Evolutionary conservation across 2,329 filamentous ascomycete species (phyloP).

Genomic region (Neospermospora avenae): DNA sequence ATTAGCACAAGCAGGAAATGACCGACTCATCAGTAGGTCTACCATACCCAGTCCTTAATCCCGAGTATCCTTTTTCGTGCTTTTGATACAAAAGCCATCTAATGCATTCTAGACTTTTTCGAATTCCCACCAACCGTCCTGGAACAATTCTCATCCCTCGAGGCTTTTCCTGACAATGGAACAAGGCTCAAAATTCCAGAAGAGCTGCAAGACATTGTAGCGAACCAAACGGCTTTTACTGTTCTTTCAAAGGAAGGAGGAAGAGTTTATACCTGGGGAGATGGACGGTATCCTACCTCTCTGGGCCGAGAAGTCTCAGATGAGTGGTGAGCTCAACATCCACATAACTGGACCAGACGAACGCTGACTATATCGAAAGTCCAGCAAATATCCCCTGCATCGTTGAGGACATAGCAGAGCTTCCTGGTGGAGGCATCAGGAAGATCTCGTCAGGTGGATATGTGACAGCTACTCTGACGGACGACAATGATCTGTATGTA

Average conservation of each 20-base stretch:
- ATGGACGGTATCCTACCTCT: slow-evolving; percentile 54
- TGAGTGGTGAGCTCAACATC: slow-evolving; percentile 11
- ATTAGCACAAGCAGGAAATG: slow-evolving; percentile 38
- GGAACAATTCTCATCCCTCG: slow-evolving; percentile 21
- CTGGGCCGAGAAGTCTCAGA: slow-evolving; percentile 48
- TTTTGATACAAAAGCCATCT: background rate
- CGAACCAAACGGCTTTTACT: slow-evolving; percentile 39
- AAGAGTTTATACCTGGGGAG: slow-evolving; percentile 47
- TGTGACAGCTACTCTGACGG: slow-evolving; percentile 54
- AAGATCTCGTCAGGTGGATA: slow-evolving; percentile 55
- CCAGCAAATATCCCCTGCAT: slow-evolving; percentile 45
- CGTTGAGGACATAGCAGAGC: slow-evolving; percentile 48
- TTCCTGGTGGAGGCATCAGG: slow-evolving; percentile 49
- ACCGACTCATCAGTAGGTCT: slow-evolving; percentile 21
- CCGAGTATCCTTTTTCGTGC: too few species aligned
- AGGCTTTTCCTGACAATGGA: background rate
- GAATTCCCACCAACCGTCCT: slow-evolving; percentile 9
- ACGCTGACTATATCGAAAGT: slow-evolving; percentile 16
- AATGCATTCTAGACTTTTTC: background rate
- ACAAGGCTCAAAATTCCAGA: slow-evolving; percentile 1
- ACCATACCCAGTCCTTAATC: background rate
- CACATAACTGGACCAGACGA: background rate
- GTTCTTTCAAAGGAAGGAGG: slow-evolving; percentile 37
- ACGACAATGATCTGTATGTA: slow-evolving; percentile 55
- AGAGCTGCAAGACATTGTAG: slow-evolving; percentile 28